Evolutionary conservation across 352 stramenopile genomes (phyloP).

Genomic region (Globisporangium spiculum): DNA sequence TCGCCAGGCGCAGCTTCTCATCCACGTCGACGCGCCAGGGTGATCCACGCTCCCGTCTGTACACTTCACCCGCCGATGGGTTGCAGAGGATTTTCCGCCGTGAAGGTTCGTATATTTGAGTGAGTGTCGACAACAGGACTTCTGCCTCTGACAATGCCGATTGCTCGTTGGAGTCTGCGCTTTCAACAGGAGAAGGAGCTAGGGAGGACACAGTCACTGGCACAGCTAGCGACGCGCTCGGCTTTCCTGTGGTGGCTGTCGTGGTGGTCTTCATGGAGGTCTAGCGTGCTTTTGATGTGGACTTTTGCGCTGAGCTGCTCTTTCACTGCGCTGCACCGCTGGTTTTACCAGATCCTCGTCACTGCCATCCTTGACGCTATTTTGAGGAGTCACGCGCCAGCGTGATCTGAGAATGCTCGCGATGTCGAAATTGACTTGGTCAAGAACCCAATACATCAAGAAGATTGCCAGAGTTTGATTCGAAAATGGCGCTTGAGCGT

Average conservation of each 20-base stretch:
- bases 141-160: background rate
- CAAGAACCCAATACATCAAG: background rate
- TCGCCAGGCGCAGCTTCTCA: constrained; percentile 34
- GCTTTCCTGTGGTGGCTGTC: background rate
- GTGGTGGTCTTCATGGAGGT: constrained; percentile 6
- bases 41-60: constrained; percentile 45
- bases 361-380: background rate
- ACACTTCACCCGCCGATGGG: constrained; percentile 57
- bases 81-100: constrained; percentile 56
- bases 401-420: no score
- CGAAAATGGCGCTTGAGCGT: no score
- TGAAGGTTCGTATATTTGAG: constrained; percentile 1
- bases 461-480: background rate
- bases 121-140: background rate
- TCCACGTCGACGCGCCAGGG: constrained; percentile 52
- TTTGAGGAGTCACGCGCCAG: background rate
- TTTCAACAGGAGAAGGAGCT: background rate
- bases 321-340: no score
- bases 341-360: no score
- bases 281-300: background rate
- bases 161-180: background rate
- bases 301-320: no score
- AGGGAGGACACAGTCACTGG: no score
- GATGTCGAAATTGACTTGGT: background rate
- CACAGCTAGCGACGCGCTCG: background rate